Conservation (phyloP, 306 rosid species). For the Abrus pulchellus region DNA sequence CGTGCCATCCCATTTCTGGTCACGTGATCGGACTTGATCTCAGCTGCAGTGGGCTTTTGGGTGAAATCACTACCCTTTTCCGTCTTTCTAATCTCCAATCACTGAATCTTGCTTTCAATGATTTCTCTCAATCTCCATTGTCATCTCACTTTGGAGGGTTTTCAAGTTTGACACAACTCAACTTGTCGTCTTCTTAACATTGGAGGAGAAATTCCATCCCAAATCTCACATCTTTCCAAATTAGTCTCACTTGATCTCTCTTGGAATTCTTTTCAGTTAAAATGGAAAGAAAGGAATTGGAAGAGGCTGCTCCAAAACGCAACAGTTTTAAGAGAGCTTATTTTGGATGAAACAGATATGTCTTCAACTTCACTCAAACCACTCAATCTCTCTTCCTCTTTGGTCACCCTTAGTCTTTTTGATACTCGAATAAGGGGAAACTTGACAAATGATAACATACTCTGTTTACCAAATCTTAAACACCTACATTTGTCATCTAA, state of each 20-base stretch:
- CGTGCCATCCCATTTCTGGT: background rate
- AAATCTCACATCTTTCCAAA: constrained; percentile 19
- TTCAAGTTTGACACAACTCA: background rate
- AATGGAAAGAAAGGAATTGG: constrained; percentile 9
- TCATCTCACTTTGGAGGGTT: background rate
- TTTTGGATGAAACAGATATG: background rate
- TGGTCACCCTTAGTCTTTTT: constrained; percentile 4
- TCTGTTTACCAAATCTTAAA: constrained; percentile 12
- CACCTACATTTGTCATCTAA: background rate
- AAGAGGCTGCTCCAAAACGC: background rate
- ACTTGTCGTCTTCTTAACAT: background rate
- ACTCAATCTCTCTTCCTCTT: constrained; percentile 31
- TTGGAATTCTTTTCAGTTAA: background rate
- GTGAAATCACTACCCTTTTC: background rate
- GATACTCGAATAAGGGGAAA: background rate
- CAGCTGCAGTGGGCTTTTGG: background rate
- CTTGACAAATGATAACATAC: background rate
- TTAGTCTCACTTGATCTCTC: constrained; percentile 24
- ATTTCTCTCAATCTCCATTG: background rate
- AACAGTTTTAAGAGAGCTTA: constrained; percentile 11
- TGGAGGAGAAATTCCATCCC: background rate
- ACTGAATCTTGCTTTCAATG: background rate
- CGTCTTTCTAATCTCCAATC: background rate
- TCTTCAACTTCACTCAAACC: background rate
- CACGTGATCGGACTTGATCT: constrained; percentile 13